These are phyloP conservation scores for Leccinum imitatum DNA, from an alignment of 768 basidiomycete species.

Conservation along the genomic window DNA sequence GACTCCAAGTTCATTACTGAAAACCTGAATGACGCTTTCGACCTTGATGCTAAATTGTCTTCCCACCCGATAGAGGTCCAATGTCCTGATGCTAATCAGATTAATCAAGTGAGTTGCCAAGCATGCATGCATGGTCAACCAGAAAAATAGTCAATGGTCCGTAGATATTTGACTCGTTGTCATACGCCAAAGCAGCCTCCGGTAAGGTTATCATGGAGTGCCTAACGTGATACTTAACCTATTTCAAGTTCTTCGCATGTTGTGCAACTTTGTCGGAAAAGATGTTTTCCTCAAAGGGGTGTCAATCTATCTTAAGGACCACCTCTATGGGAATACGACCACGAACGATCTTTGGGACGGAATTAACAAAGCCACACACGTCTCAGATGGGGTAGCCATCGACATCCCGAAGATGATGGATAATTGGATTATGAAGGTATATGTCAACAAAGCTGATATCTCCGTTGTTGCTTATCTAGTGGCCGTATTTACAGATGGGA, in stretches of 20 bases:
- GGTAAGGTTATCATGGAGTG: constrained; percentile 38
- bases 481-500: constrained; percentile 49
- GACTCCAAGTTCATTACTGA: constrained; percentile 78
- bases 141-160: background rate
- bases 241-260: constrained; percentile 82
- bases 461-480: background rate
- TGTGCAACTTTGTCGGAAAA: constrained; percentile 85
- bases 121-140: background rate
- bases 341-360: constrained; percentile 89
- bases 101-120: constrained; percentile 56
- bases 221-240: background rate
- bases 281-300: constrained; percentile 86
- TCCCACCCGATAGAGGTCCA: constrained; percentile 94
- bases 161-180: constrained; percentile 89
- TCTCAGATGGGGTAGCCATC: constrained; percentile 29
- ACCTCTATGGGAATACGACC: constrained; percentile 80
- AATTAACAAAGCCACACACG: constrained; percentile 70
- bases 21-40: constrained; percentile 74
- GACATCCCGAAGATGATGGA: constrained; percentile 84
- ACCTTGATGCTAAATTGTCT: constrained; percentile 79
- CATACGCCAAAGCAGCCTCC: constrained; percentile 82
- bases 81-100: constrained; percentile 82
- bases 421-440: constrained; percentile 84
- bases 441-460: background rate
- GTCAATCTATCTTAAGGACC: constrained; percentile 87